Evolutionary conservation across 352 stramenopile genomes (phyloP), one percentile per base, ranked within the genome.

Genomic region (Pythium sukuiense): DNA sequence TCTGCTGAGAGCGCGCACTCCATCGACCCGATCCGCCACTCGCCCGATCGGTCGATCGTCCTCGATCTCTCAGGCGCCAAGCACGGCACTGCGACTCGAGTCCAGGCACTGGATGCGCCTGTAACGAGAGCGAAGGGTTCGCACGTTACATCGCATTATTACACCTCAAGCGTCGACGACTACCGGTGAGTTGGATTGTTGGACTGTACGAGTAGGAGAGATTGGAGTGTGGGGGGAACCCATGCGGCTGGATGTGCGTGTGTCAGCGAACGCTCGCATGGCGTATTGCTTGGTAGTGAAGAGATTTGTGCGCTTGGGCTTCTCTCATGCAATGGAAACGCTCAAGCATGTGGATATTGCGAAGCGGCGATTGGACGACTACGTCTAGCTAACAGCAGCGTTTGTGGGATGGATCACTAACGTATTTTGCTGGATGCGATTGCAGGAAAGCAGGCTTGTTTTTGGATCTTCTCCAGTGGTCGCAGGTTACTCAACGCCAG

Each of bases 21-120:
- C 39, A 13, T 48, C 39, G 39, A 8, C 61, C 61, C 52, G 63
- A 69, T 69, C 63, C 63, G 46, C 48, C 55, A 48, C 24, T 48
- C 16, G 14, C 13, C 9, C 20, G 14, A 6, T 13, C 54, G 61
- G 56, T 48, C 32, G 61, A 61, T 52, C 61, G 39, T 27, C 9
- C 52, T 30, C 9, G 29, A 27, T 56, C 58, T 57, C 48, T 50
- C 12, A 3, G 20, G 13, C 39, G 14, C 14, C 14, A 48, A 4
- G 16, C 39, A 8, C 39, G 5, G 39, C 18, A 3, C 14, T 24
- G 39, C 13, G 39, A 48, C 13, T n/a, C 3, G 39, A n/a, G 39
- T 24, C 39, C 18, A 9, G 39, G 6, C 39, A 24, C 2, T 48
- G 39, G 39, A 48, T 48, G 39, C 39, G 39, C 39, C 39, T 24